These are phyloP conservation scores for Zymoseptoria passerinii DNA, from an alignment of 2,329 filamentous ascomycete genomes.

Conservation along the genomic window DNA sequence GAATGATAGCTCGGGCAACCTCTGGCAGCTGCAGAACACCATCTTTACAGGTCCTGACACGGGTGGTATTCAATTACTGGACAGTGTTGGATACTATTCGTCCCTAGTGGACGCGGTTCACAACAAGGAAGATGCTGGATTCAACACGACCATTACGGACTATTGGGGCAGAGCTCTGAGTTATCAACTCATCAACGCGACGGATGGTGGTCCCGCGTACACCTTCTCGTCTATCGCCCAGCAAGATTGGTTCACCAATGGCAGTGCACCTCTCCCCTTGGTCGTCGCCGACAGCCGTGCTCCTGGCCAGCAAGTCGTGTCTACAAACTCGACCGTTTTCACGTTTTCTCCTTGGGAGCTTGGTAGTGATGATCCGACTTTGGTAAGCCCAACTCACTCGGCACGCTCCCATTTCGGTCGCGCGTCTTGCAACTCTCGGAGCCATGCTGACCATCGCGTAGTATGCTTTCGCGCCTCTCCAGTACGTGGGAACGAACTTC, in stretches of 20 bases:
- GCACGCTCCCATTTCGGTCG: background rate
- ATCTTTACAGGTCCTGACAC: slow-evolving; percentile 52
- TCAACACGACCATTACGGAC: slow-evolving; percentile 68
- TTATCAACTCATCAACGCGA: slow-evolving; percentile 73
- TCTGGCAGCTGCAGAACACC: slow-evolving; percentile 57
- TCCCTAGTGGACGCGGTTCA: slow-evolving; percentile 51
- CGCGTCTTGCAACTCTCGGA: background rate
- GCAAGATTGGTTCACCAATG: slow-evolving; percentile 53
- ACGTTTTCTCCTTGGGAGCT: slow-evolving; percentile 77
- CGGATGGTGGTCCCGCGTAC: slow-evolving; percentile 63
- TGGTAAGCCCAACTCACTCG: slow-evolving; percentile 25
- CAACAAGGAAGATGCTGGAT: slow-evolving; percentile 56
- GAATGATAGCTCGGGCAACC: slow-evolving; percentile 17
- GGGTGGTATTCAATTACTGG: slow-evolving; percentile 45
- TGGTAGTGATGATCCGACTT: slow-evolving; percentile 65
- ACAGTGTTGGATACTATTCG: slow-evolving; percentile 54
- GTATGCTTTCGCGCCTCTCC: slow-evolving; percentile 61
- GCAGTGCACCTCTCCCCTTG: slow-evolving; percentile 62
- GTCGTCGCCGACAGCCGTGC: slow-evolving; percentile 61
- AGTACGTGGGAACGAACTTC: slow-evolving; percentile 68
- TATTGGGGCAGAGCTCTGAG: slow-evolving; percentile 75
- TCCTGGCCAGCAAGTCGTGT: slow-evolving; percentile 53
- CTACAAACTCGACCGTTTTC: slow-evolving; percentile 64
- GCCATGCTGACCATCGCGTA: background rate
- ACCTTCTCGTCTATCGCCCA: slow-evolving; percentile 75